phyloP scores from a whole-genome alignment of 768 basidiomycete genomes.

The Trametes elegans region DNA sequence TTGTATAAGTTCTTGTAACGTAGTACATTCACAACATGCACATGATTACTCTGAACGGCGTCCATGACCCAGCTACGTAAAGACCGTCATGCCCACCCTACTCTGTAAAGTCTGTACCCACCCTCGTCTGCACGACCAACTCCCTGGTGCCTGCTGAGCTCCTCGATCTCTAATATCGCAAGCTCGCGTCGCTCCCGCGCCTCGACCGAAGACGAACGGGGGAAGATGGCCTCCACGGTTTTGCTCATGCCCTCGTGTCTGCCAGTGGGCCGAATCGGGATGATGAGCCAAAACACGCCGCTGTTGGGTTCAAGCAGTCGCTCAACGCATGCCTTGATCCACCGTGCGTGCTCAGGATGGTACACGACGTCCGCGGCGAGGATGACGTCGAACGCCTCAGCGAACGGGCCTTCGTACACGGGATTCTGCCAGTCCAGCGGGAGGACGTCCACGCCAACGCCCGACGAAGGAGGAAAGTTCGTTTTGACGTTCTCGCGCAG shows the following conservation, averaged over 20 bases:
- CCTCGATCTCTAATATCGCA: slow-evolving; percentile 46
- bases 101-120: slow-evolving; percentile 66
- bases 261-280: slow-evolving; percentile 64
- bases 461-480: slow-evolving; percentile 40
- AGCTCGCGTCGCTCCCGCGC: slow-evolving; percentile 29
- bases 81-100: slow-evolving; percentile 54
- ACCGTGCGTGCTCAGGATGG: slow-evolving; percentile 62
- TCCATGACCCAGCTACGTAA: neutral
- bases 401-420: slow-evolving; percentile 31
- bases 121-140: slow-evolving; percentile 69
- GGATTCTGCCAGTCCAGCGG: slow-evolving; percentile 67
- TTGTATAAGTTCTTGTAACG: slow-evolving; percentile 15
- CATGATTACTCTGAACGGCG: neutral
- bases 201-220: slow-evolving; percentile 12
- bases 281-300: slow-evolving; percentile 66
- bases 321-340: slow-evolving; percentile 65
- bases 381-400: slow-evolving; percentile 59
- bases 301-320: slow-evolving; percentile 38
- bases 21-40: slow-evolving; percentile 15
- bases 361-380: slow-evolving; percentile 83
- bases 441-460: slow-evolving; percentile 40
- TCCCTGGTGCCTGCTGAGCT: slow-evolving; percentile 48
- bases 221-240: slow-evolving; percentile 59
- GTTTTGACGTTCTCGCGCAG: slow-evolving; percentile 54
- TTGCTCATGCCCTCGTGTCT: slow-evolving; percentile 57